Base-by-base conservation (phyloP, 306 rosid species). In the Myrica gale region DNA sequence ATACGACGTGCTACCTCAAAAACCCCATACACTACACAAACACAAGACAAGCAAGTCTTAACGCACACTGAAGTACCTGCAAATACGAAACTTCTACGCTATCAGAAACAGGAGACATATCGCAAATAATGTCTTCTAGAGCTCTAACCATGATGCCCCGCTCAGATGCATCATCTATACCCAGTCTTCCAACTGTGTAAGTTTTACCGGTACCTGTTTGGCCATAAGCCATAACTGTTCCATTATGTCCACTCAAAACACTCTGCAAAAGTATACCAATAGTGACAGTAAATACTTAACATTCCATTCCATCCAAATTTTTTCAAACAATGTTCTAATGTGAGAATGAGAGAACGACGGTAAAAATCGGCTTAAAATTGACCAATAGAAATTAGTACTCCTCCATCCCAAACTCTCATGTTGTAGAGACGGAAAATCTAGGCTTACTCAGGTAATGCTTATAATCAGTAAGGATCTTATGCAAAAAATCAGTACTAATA, bases 161-260 rank as follows among this genome's bases (percentile, higher is more conserved):
- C 81, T 82, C 90, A 4, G 94, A 82, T 2, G 79, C 84, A 72
- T 89, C 94, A 39, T 85, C 87, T 66, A 76, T 80, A 45, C 94
- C 94, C 80, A 89, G 65, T 54, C 79, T 85, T 63, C 91, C 91
- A 68, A 89, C 81, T 43, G 94, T 89, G 85, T 89, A 87, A 58
- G 94, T 89, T 80, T 89, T 89, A 21, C 94, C 94, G 0, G 90
- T 89, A 26, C 91, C 94, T n/a, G 94, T 89, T 82, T 89, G 94
- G 65, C 94, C 94, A 57, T 89, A 89, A 73, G 91, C 94, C 94
- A 89, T 89, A 70, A 89, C 84, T 43, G 94, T 89, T 80, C 94
- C 94, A 63, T 87, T 89, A 82, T 80, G 85, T 84, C 94, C 94
- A 73, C 72, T 89, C 82, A 89, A 77, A 23, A 89, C 90, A 83